Evolutionary conservation across 2,329 filamentous ascomycete genomes (phyloP), one percentile per base, ranked within the genome.

Genomic region (Trichoderma sp.): DNA sequence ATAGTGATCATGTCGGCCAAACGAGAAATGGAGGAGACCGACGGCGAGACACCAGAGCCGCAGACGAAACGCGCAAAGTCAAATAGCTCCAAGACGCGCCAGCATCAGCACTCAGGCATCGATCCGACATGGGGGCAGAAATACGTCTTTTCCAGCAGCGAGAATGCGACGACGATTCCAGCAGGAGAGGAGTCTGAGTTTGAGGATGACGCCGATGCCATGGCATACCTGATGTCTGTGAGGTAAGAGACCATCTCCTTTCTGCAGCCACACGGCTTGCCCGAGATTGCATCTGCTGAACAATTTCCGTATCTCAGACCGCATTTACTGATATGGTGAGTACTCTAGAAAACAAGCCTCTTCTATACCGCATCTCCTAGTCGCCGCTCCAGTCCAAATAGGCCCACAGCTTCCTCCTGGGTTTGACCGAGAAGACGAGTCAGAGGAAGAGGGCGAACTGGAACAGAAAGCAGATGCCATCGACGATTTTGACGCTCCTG

Each of bases 121-220:
- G 87, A 93, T 78, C 86, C 88, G 11, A 87, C 88, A 3, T 93
- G 90, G 80, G 92, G 92, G 53, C 92, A 93, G 81, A 88, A 90
- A 80, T 89, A 89, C 76, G 91, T 91, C 57, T 92, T 94, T 75
- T 90, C 91, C 7, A 87, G 87, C n/a, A 81, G 88, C 15, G 86
- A 88, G 59, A 84, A 86, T 72, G 74, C 79, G n/a, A 80, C 82
- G 4, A 84, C 83, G 3, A 80, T 82, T 53, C 79, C 83, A 4
- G 81, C 78, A 11, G 87, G 87, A 63, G 86, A 88, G 50, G 89
- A 91, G 72, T 81, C 90, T 1, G 89, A 91, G 70, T 92, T 91
- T 75, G 91, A 92, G 62, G 89, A 91, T 63, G 88, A 91, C 68
- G 83, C 85, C 36, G 90, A 92, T 80, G 91, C 91, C 1, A 82